Conservation (phyloP, 2,329 filamentous ascomycete species). For the Ustulina deusta region DNA sequence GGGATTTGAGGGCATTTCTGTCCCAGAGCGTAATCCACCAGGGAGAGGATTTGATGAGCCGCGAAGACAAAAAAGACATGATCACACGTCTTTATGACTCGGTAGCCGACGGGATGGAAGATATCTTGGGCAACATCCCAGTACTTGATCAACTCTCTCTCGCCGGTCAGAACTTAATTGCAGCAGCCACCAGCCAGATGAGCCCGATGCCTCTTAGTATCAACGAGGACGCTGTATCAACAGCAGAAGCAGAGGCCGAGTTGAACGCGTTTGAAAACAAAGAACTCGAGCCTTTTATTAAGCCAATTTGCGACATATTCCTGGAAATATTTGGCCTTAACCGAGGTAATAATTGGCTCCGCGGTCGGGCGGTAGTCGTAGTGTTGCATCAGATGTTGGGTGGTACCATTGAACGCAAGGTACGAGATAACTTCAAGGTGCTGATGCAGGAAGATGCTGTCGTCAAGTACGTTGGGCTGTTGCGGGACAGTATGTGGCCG, state of each 20-base stretch:
- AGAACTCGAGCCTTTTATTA: constrained; percentile 94
- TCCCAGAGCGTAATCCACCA: constrained; percentile 85
- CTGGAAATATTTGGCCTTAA: constrained; percentile 96
- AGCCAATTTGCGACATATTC: constrained; percentile 98
- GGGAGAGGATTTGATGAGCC: constrained; percentile 67
- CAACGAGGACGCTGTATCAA: constrained; percentile 62
- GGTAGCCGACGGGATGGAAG: constrained; percentile 97
- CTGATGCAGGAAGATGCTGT: constrained; percentile 83
- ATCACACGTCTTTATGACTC: constrained; percentile 96
- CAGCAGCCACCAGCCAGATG: constrained; percentile 76
- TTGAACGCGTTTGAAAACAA: constrained; percentile 91
- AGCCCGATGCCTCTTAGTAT: constrained; percentile 65
- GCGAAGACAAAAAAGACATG: constrained; percentile 82
- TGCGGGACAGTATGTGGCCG: constrained; percentile 87
- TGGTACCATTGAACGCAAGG: constrained; percentile 94
- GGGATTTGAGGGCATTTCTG: constrained; percentile 90
- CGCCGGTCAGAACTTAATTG: constrained; percentile 90
- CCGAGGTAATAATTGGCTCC: constrained; percentile 95
- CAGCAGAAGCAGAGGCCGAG: constrained; percentile 90
- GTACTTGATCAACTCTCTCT: constrained; percentile 94
- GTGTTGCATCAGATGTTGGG: constrained; percentile 95
- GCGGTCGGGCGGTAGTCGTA: constrained; percentile 93
- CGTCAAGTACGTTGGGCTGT: constrained; percentile 77
- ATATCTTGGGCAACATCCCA: constrained; percentile 95
- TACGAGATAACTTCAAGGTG: constrained; percentile 83